Base-by-base conservation (phyloP, 257 asterid species). In the Fraxinus quadrangulata region DNA sequence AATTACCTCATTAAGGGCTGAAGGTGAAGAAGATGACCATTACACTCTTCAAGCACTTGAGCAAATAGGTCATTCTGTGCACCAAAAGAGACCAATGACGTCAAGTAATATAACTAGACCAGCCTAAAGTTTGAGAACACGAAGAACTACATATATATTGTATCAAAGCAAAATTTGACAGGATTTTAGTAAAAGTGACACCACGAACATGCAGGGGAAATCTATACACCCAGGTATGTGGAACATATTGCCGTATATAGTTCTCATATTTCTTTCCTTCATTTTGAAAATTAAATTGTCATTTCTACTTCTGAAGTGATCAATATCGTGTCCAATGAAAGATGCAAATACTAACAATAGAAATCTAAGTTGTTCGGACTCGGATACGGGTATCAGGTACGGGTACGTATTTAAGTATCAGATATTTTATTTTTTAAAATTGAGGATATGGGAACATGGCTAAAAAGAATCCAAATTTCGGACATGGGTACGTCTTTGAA, bases 21-120 rank as follows among this genome's bases (percentile, higher is more conserved):
- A 78, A 93, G 94, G 67, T 87, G 92, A 74, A 75, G 86, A 71
- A 88, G 85, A 86, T 93, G 97, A 5, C 87, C 89, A 1, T 83
- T 82, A 49, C 99, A 95, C 87, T 95, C 99, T 82, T 89, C 97
- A 71, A 92, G 82, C 83, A 90, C 97, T 89, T 95, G 97, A 71
- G 87, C 77, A 75, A 93, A 91, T 77, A 93, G 83, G 74, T 92
- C 94, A 71, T 87, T 88, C 99, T 96, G 88, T 13, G 26, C 8
- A 76, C 1, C 19, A 26, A 72, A 19, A 36, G 23, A 83, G 77
- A 80, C 33, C 21, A 21, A 47, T 67, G 45, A 66, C 77, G 42
- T 40, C 51, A 79, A 75, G 69, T 7, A 42, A 79, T 28, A 10
- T 73, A 77, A 81, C 54, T 54, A 71, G 75, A 67, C 36, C 34